Base-by-base conservation (phyloP, 495 filamentous ascomycete species). In the Neurospora cerealis region DNA sequence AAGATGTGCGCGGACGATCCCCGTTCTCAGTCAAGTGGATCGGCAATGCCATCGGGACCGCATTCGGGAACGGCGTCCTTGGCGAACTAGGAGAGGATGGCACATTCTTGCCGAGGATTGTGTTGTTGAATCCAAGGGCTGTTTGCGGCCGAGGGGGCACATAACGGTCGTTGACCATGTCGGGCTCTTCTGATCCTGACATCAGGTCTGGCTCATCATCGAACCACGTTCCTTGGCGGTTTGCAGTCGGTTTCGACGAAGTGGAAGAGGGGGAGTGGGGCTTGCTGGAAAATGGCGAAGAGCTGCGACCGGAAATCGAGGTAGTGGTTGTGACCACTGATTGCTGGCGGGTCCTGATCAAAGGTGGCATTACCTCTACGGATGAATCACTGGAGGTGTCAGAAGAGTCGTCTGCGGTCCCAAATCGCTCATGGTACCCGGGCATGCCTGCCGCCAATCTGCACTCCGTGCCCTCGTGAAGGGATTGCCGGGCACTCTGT, bases 301-400 rank as follows among this genome's bases (percentile, higher is more conserved):
- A 78, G 34, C 77, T 71, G 54, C 80, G 79, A 24, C 78, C 78
- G 8, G 81, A 78, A 19, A 82, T 39, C 24, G 79, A 83, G 11
- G 83, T 82, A 48, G 77, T 81, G 13, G 79, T 77, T 36, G 81
- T 83, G 19, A 78, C 74, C 62, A 83, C 76, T 0, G 83, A 85
- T 36, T 78, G 81, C 70, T 81, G 74, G 46, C 81, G 77, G 10
- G 73, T 77, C 13, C 75, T 77, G 69, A 80, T 73, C n/a, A 76
- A 78, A 28, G 72, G 74, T 34, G 76, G 79, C 60, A 74, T 76
- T 73, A 81, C 75, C 17, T 69, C 75, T 28, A 41, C 66, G 1
- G 80, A 83, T 11, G 72, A 78, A n/a, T 78, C 78, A 71, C 77
- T 81, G 37, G 73, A 77, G 37, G 78, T 77, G 62, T 76, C 74